phyloP scores from a whole-genome alignment of 1,139 yeast species.

The Candida sanyaensis region DNA sequence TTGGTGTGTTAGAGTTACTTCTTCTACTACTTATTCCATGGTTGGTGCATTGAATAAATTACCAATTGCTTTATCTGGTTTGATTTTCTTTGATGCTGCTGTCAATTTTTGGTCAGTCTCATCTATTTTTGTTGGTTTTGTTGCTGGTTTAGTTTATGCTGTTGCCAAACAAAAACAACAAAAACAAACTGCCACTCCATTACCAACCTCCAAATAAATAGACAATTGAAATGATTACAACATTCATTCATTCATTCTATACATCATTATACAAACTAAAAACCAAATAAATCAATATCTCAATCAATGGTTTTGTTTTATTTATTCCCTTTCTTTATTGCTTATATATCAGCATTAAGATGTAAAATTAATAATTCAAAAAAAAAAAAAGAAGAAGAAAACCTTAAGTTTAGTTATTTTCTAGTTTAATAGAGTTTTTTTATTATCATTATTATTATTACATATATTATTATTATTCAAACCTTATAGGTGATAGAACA shows the following conservation, averaged over 20 bases:
- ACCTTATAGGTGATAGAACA: too few species aligned
- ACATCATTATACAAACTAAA: neutral
- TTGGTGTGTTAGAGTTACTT: conserved; percentile 99
- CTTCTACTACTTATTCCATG: conserved; percentile 98
- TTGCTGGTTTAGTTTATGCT: conserved; percentile 93
- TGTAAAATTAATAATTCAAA: neutral
- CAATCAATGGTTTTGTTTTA: too few species aligned
- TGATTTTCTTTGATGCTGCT: conserved; percentile 91
- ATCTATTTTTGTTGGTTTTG: conserved; percentile 89
- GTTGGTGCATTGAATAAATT: conserved; percentile 98
- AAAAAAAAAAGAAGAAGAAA: neutral
- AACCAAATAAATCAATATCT: neutral
- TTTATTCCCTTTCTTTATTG: too few species aligned
- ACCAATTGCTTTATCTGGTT: conserved; percentile 94
- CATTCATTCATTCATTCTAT: neutral
- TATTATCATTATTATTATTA: neutral
- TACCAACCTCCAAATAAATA: conserved; percentile 15
- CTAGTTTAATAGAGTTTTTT: conserved; percentile 1
- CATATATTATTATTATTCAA: neutral
- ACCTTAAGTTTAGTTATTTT: neutral
- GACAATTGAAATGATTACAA: neutral
- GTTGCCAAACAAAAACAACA: conserved; percentile 82
- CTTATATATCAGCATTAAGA: neutral
- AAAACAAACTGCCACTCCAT: conserved; percentile 25
- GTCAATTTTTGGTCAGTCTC: conserved; percentile 89